Conservation (phyloP, 768 basidiomycete species). For the Agrocybe pediades region DNA sequence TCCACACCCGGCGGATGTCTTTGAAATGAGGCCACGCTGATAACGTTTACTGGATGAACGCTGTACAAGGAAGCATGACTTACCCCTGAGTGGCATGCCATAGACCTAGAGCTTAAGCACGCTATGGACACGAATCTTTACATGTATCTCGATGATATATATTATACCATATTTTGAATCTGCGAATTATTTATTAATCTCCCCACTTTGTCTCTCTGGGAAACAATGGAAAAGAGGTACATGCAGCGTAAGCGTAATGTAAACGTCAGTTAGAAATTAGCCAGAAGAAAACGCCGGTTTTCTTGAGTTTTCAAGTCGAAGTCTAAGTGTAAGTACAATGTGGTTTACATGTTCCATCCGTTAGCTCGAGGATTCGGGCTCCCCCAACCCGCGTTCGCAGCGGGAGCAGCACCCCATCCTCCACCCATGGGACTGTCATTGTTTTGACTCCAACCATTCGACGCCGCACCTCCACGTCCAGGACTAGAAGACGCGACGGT, state of each 20-base stretch:
- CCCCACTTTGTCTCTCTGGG: background rate
- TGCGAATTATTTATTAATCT: background rate
- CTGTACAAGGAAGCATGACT: too few relatives aligned
- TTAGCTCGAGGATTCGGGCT: conserved; percentile 51
- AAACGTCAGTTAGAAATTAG: too few relatives aligned
- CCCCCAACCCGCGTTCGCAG: conserved; percentile 45
- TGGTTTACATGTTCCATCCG: conserved; percentile 49
- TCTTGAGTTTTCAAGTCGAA: too few relatives aligned
- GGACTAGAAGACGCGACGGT: conserved; percentile 25
- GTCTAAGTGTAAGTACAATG: too few relatives aligned
- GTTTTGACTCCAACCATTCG: conserved; percentile 15
- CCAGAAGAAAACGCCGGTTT: too few relatives aligned
- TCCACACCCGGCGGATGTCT: conserved; percentile 25
- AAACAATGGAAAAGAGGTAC: too few relatives aligned
- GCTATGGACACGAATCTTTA: too few relatives aligned
- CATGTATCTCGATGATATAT: background rate
- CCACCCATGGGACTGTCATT: conserved; percentile 17
- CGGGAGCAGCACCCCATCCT: conserved; percentile 26
- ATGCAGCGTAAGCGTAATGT: too few relatives aligned
- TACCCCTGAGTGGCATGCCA: too few relatives aligned
- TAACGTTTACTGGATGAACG: too few relatives aligned
- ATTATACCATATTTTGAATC: background rate
- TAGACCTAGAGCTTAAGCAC: too few relatives aligned
- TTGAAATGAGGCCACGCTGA: conserved; percentile 34
- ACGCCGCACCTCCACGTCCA: conserved; percentile 22